These are phyloP conservation scores for Globisporangium paddicum DNA, from an alignment of 352 stramenopile species.

Conservation along the genomic window DNA sequence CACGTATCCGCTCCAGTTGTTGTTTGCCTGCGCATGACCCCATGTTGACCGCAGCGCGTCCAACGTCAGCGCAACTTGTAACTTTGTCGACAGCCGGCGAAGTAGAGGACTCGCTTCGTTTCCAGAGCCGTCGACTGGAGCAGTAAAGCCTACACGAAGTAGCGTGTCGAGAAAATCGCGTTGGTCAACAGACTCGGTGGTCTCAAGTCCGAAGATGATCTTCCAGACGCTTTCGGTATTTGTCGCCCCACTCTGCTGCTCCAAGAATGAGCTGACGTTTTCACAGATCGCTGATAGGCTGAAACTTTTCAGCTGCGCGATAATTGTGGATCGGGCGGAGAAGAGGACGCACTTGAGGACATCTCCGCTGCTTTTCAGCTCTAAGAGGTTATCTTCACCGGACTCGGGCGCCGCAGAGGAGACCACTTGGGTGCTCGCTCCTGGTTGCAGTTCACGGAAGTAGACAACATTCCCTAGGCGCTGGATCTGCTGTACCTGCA, in stretches of 20 bases:
- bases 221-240: constrained; percentile 41
- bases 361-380: constrained; percentile 33
- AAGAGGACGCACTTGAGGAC: constrained; percentile 24
- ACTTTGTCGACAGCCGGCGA: constrained; percentile 24
- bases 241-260: constrained; percentile 23
- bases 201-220: constrained; percentile 31
- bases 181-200: constrained; percentile 28
- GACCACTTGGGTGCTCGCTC: not conserved
- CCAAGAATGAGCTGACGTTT: constrained; percentile 27
- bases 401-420: not conserved
- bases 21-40: constrained; percentile 12
- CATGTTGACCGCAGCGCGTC: constrained; percentile 38
- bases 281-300: constrained; percentile 22
- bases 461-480: constrained; percentile 35
- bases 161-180: constrained; percentile 40
- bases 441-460: constrained; percentile 31
- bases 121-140: not conserved
- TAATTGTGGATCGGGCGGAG: constrained; percentile 7
- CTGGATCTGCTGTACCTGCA: constrained; percentile 28
- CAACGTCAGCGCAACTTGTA: constrained; percentile 36
- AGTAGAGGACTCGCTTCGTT: constrained; percentile 4
- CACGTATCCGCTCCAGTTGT: constrained; percentile 11
- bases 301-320: constrained; percentile 32
- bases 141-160: constrained; percentile 29
- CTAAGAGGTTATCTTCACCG: constrained; percentile 22